A percentile compares a stretch with the other conserved stretches of the same genome.
These are phyloP conservation scores for Wickerhamomyces sp. DNA, from an alignment of 1,139 yeast genomes.

Conservation along the genomic window DNA sequence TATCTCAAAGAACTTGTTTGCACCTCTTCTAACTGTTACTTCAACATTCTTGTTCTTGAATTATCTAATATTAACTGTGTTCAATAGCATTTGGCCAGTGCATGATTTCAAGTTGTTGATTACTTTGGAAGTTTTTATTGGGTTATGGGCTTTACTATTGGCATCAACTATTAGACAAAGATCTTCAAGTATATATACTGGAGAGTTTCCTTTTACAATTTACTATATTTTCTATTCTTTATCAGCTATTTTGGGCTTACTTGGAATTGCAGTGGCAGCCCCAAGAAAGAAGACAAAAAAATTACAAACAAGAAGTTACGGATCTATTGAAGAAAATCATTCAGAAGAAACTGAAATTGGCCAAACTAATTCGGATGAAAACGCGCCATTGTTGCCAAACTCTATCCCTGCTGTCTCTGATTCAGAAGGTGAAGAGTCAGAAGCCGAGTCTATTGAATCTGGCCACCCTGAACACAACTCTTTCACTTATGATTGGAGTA, in stretches of 20 bases:
- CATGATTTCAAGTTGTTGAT: slow-evolving; percentile 69
- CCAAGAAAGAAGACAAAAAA: slow-evolving; percentile 9
- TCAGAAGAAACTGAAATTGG: slow-evolving; percentile 15
- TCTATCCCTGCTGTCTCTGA: slow-evolving; percentile 8
- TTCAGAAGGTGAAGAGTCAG: slow-evolving; percentile 9
- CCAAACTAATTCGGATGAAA: slow-evolving; percentile 17
- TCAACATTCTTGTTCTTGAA: slow-evolving; percentile 48
- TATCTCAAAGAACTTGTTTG: slow-evolving; percentile 50
- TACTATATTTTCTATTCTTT: slow-evolving; percentile 47
- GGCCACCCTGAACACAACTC: slow-evolving; percentile 31
- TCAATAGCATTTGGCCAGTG: slow-evolving; percentile 49
- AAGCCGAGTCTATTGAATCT: slow-evolving; percentile 7
- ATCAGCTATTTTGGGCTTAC: slow-evolving; percentile 53
- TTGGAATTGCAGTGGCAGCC: slow-evolving; percentile 22
- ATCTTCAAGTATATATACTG: slow-evolving; percentile 52
- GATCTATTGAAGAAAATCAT: slow-evolving; percentile 12
- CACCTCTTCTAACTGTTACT: slow-evolving; percentile 44
- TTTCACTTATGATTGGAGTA: slow-evolving; percentile 71
- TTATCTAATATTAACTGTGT: slow-evolving; percentile 50
- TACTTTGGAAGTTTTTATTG: slow-evolving; percentile 50
- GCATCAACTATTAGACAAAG: slow-evolving; percentile 43
- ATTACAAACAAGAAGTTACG: slow-evolving; percentile 16
- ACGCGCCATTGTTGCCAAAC: slow-evolving; percentile 25
- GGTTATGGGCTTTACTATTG: slow-evolving; percentile 54
- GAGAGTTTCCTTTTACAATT: slow-evolving; percentile 51